A percentile compares a stretch with the other conserved stretches of the same genome.
Conservation (phyloP, 1,284 basidiomycete genomes). For the Pisolithus thermaeus region DNA sequence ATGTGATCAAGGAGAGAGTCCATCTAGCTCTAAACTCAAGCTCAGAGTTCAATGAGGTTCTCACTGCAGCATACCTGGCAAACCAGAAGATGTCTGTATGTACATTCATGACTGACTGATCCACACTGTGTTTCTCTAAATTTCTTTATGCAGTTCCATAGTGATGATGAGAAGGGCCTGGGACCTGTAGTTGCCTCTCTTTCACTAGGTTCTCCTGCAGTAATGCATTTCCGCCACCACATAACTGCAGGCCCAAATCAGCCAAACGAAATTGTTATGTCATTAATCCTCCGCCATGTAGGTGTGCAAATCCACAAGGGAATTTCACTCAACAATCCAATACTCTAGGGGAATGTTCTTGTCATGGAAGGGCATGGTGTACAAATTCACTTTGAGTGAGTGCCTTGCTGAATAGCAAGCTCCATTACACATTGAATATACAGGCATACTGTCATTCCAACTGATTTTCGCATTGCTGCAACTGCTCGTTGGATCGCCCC, state of each 20-base stretch:
- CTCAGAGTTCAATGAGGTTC: slow-evolving; percentile 63
- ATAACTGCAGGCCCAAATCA: slow-evolving; percentile 29
- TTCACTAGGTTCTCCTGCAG: slow-evolving; percentile 63
- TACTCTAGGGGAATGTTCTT: slow-evolving; percentile 60
- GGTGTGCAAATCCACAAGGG: slow-evolving; percentile 21
- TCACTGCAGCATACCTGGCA: slow-evolving; percentile 78
- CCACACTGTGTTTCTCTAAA: not conserved
- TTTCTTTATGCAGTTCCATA: slow-evolving; percentile 58
- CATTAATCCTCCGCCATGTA: slow-evolving; percentile 62
- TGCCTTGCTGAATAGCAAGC: not conserved
- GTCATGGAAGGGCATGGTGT: slow-evolving; percentile 67
- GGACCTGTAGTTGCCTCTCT: slow-evolving; percentile 68
- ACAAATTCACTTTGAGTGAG: slow-evolving; percentile 67
- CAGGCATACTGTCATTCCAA: slow-evolving; percentile 46
- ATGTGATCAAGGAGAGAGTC: slow-evolving; percentile 51
- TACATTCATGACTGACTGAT: slow-evolving; percentile 7
- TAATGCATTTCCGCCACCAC: slow-evolving; percentile 66
- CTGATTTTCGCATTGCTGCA: slow-evolving; percentile 49
- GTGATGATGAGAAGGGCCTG: slow-evolving; percentile 65
- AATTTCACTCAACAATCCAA: not conserved
- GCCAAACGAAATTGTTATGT: slow-evolving; percentile 37
- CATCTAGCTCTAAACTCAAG: slow-evolving; percentile 32
- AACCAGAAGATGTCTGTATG: slow-evolving; percentile 74
- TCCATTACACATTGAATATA: slow-evolving; percentile 5
- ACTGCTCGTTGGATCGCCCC: slow-evolving; percentile 44